phyloP scores from a whole-genome alignment of 306 rosid genomes.

The Carpinus fangiana region DNA sequence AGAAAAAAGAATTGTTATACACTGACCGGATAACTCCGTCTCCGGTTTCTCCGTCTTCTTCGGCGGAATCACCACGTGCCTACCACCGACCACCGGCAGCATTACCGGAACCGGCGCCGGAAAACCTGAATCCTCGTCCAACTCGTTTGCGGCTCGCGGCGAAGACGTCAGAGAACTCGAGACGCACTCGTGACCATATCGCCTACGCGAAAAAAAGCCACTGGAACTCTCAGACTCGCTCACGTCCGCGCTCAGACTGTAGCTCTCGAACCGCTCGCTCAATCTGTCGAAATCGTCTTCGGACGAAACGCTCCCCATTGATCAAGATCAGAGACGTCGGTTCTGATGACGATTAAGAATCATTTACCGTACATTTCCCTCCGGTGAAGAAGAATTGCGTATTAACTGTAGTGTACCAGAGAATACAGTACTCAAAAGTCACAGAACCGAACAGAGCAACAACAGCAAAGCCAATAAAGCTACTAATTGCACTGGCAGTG shows the following conservation, averaged over 20 bases:
- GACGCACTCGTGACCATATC: constrained; percentile 22
- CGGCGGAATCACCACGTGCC: constrained; percentile 21
- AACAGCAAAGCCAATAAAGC: constrained; percentile 19
- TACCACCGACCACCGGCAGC: constrained; percentile 21
- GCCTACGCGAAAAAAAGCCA: constrained; percentile 21
- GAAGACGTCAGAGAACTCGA: constrained; percentile 27
- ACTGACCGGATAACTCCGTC: constrained; percentile 35
- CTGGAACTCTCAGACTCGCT: constrained; percentile 45
- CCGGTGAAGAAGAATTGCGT: background rate
- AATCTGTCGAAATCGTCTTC: constrained; percentile 32
- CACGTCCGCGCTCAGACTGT: constrained; percentile 44
- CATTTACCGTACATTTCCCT: constrained; percentile 10
- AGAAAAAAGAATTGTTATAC: background rate
- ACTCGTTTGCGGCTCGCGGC: constrained; percentile 15
- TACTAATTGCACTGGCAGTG: background rate
- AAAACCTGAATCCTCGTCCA: background rate
- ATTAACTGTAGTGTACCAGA: background rate
- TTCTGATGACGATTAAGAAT: background rate
- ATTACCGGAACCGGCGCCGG: background rate
- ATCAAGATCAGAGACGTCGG: background rate
- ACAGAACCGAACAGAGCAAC: background rate
- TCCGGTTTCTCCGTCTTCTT: constrained; percentile 15
- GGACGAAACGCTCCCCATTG: constrained; percentile 41
- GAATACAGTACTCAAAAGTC: background rate
- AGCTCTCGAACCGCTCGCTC: constrained; percentile 37